Percentiles rank a stretch among this genome's conserved stretches.
phyloP scores from a whole-genome alignment of 192 early-diverging fungal genomes.

The Coemansia umbellata region DNA sequence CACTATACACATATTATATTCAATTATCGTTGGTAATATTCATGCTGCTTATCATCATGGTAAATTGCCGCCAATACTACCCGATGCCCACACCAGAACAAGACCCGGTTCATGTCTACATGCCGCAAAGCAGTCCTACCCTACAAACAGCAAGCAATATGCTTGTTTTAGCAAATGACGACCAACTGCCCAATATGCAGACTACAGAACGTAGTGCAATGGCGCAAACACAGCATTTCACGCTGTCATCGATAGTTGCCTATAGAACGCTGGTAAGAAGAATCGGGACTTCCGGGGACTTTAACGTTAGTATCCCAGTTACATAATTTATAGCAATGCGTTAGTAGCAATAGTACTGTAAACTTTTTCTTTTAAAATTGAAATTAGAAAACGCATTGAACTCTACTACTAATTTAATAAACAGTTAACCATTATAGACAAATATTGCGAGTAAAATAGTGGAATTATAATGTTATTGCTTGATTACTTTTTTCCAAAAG shows the following conservation, averaged over 20 bases:
- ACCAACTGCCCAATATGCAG: neutral
- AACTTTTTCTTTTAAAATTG: neutral
- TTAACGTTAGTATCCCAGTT: constrained; percentile 2
- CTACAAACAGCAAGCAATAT: neutral
- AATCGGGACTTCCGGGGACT: neutral
- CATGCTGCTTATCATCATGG: neutral
- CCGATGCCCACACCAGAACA: neutral
- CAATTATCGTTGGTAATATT: too few species aligned
- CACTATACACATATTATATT: neutral
- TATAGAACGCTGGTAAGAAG: neutral
- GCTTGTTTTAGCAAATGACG: neutral
- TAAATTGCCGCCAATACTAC: neutral
- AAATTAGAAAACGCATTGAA: too few species aligned
- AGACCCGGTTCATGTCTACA: neutral
- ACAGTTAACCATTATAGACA: constrained; percentile 2
- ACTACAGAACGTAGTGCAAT: neutral
- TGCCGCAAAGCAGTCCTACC: neutral
- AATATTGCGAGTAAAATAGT: neutral
- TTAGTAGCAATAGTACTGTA: neutral
- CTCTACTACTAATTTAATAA: neutral
- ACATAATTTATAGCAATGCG: neutral
- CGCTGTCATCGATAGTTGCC: neutral
- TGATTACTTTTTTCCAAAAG: neutral
- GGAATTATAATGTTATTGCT: neutral
- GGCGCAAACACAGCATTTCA: neutral